phyloP scores from a whole-genome alignment of 106 monocot species.

The Dendrobium catenatum region DNA sequence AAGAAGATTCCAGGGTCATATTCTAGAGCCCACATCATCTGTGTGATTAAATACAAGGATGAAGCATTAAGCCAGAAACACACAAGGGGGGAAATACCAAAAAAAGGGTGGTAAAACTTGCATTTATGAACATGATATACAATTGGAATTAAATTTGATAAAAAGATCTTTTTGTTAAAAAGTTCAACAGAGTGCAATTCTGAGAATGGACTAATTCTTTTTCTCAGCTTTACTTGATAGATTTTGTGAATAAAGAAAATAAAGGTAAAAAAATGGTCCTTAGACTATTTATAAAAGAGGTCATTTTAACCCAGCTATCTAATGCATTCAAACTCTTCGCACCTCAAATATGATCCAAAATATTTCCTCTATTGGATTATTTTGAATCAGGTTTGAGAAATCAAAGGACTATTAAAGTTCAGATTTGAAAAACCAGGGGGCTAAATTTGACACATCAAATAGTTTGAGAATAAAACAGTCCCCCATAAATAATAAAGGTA shows the following conservation, averaged over 20 bases:
- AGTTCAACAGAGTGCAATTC: not conserved
- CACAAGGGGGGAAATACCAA: not conserved
- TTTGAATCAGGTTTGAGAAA: too few species aligned
- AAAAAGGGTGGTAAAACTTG: not conserved
- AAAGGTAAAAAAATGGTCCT: too few species aligned
- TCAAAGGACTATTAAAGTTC: too few species aligned
- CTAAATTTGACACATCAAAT: too few species aligned
- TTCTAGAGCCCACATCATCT: constrained; percentile 46
- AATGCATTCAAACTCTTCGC: too few species aligned
- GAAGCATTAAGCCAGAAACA: not conserved
- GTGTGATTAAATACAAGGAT: constrained; percentile 4
- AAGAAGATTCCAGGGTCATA: constrained; percentile 24
- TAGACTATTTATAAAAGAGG: too few species aligned
- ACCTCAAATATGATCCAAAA: too few species aligned
- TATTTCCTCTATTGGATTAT: too few species aligned
- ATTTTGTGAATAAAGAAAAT: not conserved
- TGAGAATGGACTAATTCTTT: not conserved
- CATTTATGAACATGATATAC: not conserved
- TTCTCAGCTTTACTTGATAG: not conserved
- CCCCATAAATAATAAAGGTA: too few species aligned
- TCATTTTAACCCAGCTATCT: too few species aligned
- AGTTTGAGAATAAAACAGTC: too few species aligned
- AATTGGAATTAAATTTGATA: not conserved
- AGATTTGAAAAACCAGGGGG: too few species aligned
- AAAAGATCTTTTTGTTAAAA: not conserved